Conservation (phyloP, 2,329 filamentous ascomycete species). For the Hypoxylon sp. region DNA sequence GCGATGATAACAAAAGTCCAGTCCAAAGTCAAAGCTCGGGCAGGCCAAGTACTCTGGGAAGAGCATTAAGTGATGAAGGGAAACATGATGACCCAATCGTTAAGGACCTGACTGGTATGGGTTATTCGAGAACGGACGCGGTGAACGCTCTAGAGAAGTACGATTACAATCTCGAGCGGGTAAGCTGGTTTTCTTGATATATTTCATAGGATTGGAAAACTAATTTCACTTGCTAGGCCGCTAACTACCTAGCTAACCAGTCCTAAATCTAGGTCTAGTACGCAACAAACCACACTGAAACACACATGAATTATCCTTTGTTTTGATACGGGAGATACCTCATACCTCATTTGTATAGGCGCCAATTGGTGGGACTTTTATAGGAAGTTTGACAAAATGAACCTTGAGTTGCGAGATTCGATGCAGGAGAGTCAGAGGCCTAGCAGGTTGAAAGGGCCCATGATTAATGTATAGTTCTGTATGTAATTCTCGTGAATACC, state of each 20-base stretch:
- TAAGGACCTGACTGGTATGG: conserved; percentile 91
- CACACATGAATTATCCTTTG: conserved; percentile 29
- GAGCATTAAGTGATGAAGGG: conserved; percentile 78
- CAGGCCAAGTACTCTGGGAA: conserved; percentile 60
- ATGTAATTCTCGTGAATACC: conserved; percentile 44
- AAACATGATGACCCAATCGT: conserved; percentile 92
- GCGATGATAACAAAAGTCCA: conserved; percentile 46
- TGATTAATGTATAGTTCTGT: conserved; percentile 48
- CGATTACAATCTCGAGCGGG: conserved; percentile 96
- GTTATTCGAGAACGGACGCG: conserved; percentile 80
- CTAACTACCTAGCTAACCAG: conserved; percentile 68
- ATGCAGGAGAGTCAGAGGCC: conserved; percentile 25
- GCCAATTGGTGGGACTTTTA: conserved; percentile 33
- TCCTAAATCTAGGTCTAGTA: conserved; percentile 55
- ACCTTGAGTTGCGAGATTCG: conserved; percentile 21
- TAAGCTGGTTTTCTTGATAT: conserved; percentile 59
- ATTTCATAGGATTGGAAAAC: conserved; percentile 13
- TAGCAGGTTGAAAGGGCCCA: conserved; percentile 33
- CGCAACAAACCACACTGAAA: conserved; percentile 19
- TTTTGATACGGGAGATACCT: conserved; percentile 44
- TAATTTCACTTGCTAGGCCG: conserved; percentile 58
- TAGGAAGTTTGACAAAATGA: conserved; percentile 40
- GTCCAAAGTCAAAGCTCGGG: conserved; percentile 45
- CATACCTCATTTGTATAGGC: conserved; percentile 49
- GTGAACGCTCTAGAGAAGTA: conserved; percentile 89